Conservation (phyloP, 345 rosid genomes). For the Clausena lansium region DNA sequence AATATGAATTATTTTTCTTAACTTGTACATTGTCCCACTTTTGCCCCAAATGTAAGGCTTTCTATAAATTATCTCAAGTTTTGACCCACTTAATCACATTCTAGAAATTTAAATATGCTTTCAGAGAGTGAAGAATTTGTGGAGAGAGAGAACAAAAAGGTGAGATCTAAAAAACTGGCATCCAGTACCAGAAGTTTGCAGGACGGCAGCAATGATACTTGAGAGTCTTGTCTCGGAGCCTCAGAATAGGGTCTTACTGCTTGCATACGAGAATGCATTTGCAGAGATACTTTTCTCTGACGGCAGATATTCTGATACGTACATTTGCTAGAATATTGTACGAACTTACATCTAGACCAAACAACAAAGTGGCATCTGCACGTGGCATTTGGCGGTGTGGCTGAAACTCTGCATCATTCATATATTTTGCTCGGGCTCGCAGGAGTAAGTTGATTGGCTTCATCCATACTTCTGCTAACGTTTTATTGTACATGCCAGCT, state of each 20-base stretch:
- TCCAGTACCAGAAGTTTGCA: constrained; percentile 90
- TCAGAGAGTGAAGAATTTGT: not conserved
- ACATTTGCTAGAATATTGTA: constrained; percentile 88
- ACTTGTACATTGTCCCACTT: not conserved
- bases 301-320: constrained; percentile 77
- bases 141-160: not conserved
- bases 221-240: constrained; percentile 95
- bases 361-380: constrained; percentile 77
- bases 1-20: not conserved
- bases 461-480: not conserved
- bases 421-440: not conserved
- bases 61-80: not conserved
- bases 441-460: not conserved
- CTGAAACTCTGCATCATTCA: constrained; percentile 3
- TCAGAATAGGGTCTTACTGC: constrained; percentile 69
- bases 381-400: constrained; percentile 95
- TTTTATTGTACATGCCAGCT: constrained; percentile 14
- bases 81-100: not conserved
- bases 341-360: constrained; percentile 88
- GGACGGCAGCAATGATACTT: constrained; percentile 91
- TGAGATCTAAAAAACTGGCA: constrained; percentile 21
- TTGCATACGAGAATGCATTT: constrained; percentile 88
- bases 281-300: constrained; percentile 89
- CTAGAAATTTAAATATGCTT: not conserved
- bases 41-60: not conserved